Conservation (phyloP, 352 stramenopile genomes). For the Phytophthora gonapodyides region DNA sequence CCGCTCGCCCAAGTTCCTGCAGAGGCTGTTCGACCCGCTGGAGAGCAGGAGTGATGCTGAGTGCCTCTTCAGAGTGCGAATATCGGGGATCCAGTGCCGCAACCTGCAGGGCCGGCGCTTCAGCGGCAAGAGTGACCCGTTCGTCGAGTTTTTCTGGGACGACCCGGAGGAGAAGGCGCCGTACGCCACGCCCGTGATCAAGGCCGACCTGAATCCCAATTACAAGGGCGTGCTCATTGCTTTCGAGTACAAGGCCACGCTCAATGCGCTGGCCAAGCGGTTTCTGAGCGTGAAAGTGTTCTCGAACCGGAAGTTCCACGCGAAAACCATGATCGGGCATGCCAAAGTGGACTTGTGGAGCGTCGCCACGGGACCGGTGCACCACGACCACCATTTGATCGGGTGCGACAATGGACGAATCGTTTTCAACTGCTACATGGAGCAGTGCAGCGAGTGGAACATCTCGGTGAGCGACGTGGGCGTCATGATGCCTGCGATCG, state of each 20-base stretch:
- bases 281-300: constrained; percentile 81
- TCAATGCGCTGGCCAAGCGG: constrained; percentile 62
- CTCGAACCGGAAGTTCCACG: constrained; percentile 78
- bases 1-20: constrained; percentile 68
- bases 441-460: constrained; percentile 90
- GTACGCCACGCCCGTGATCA: constrained; percentile 85
- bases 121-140: constrained; percentile 85
- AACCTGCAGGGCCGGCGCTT: constrained; percentile 83
- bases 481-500: constrained; percentile 89
- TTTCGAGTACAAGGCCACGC: constrained; percentile 83
- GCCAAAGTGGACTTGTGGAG: constrained; percentile 83
- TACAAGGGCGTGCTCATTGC: constrained; percentile 87
- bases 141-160: constrained; percentile 90
- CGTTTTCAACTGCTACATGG: constrained; percentile 93
- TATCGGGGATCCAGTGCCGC: constrained; percentile 88
- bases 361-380: constrained; percentile 82
- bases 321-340: constrained; percentile 77
- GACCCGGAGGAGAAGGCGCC: constrained; percentile 65
- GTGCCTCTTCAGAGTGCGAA: constrained; percentile 84
- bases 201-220: constrained; percentile 87
- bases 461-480: constrained; percentile 89
- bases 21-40: constrained; percentile 67
- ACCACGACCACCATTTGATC: constrained; percentile 87
- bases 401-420: constrained; percentile 88
- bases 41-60: constrained; percentile 63